Base-by-base conservation (phyloP, 2,329 filamentous ascomycete genomes). In the Aspergillus quadricinctus region DNA sequence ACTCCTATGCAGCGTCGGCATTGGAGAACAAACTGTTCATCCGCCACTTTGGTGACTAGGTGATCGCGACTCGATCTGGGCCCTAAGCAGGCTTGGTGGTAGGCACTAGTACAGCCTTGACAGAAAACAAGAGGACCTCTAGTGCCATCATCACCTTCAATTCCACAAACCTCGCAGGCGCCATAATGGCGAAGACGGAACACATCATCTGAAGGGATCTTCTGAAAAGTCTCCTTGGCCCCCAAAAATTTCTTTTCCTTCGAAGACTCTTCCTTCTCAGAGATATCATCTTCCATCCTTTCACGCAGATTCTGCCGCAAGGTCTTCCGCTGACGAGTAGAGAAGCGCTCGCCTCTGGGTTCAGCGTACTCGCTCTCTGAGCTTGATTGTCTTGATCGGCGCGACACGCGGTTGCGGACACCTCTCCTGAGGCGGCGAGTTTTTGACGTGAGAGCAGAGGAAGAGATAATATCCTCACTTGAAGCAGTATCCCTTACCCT, bases 31-130 rank as follows among this genome's bases (percentile, higher is more conserved):
- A 96, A 97, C 40, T 88, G 75, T 2, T 88, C 85, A 1, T 88
- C 79, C 2, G 80, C 86, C 52, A 97, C 75, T 71, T 97, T 99
- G 25, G 92, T 97, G 9, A 90, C 90, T 37, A 94, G 77, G 70
- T 97, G 94, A n/a, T 96, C 91, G 58, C 94, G 83, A 11, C 72
- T 78, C 52, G 82, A 83, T 50, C 94, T 84, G 50, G 81, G 79
- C 1, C 93, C 92, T 28, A 99, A 80, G 68, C 94, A 99, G 43
- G 76, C 77, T 71, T 89, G 90, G 74, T 99, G 94, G 64, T 91
- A 96, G 0, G 89, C 82, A 49, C 87, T 79, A 1, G 88, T 91
- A 70, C 94, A 99, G 29, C 94, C 94, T 75, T 99, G 95, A 64
- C 94, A 99, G 67, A 88, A 87, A 35, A 99, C 82, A 25, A 99